phyloP scores from a whole-genome alignment of 306 rosid species.

The Citrullus mucosospermus region DNA sequence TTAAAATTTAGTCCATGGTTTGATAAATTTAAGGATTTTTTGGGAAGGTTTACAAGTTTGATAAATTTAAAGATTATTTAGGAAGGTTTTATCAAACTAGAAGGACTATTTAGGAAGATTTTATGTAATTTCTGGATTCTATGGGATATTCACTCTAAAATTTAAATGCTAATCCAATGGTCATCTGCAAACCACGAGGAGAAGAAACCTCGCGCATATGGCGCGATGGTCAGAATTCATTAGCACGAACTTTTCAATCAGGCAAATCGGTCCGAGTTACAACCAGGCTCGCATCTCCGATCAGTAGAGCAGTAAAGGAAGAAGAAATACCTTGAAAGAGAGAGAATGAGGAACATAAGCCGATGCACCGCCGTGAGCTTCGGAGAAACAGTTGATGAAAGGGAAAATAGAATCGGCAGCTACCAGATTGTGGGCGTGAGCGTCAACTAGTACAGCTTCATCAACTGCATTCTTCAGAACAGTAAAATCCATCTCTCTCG shows the following conservation, averaged over 20 bases:
- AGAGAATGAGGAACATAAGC: constrained; percentile 38
- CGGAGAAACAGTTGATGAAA: constrained; percentile 56
- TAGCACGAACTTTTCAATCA: not conserved
- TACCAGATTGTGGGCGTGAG: constrained; percentile 80
- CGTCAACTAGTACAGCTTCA: constrained; percentile 61
- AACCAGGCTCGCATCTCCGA: not conserved
- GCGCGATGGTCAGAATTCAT: not conserved
- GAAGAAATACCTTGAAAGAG: constrained; percentile 51
- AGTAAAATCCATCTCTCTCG: constrained; percentile 39
- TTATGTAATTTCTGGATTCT: not conserved
- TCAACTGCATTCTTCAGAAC: constrained; percentile 48
- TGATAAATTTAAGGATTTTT: too few species aligned
- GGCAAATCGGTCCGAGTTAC: not conserved
- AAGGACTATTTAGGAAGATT: too few species aligned
- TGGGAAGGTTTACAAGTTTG: too few species aligned
- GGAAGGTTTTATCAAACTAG: too few species aligned
- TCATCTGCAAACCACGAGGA: not conserved
- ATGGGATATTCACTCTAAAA: not conserved
- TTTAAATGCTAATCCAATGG: not conserved
- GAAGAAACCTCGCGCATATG: not conserved
- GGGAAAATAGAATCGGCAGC: constrained; percentile 41
- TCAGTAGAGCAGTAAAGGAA: not conserved
- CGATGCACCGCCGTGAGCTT: constrained; percentile 55
- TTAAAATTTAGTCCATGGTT: too few species aligned
- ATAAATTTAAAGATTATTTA: too few species aligned